Conservation (phyloP, 2,329 filamentous ascomycete species). For the Raffaelea ambrosiae region DNA sequence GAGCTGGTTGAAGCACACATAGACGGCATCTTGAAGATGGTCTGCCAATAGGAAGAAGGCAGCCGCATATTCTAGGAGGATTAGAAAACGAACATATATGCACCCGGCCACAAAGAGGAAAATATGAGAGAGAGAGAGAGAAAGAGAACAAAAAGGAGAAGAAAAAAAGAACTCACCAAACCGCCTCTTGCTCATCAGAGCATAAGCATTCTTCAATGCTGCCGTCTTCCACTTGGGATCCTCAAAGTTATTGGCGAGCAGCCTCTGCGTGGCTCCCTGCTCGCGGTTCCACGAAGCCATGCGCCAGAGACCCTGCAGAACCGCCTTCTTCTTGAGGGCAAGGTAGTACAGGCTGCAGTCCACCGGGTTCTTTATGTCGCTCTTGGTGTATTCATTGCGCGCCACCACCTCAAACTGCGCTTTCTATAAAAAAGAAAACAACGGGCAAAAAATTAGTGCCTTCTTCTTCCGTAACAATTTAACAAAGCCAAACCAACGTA, state of each 20-base stretch:
- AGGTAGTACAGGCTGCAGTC: constrained; percentile 90
- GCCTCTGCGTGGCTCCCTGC: constrained; percentile 67
- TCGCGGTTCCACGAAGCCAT: constrained; percentile 88
- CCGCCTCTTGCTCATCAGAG: constrained; percentile 78
- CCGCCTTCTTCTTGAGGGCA: constrained; percentile 80
- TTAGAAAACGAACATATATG: background rate
- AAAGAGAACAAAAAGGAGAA: background rate
- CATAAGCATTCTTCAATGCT: constrained; percentile 93
- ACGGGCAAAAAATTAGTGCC: constrained; percentile 4
- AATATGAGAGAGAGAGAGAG: background rate
- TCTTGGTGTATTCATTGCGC: constrained; percentile 85
- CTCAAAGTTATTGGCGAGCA: constrained; percentile 85
- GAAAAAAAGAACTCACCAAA: constrained; percentile 50
- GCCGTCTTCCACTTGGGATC: constrained; percentile 81
- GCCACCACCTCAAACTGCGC: constrained; percentile 84
- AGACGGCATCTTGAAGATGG: constrained; percentile 74
- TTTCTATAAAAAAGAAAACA: constrained; percentile 36
- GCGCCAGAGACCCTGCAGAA: constrained; percentile 86
- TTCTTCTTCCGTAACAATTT: background rate
- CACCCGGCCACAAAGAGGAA: too few relatives aligned
- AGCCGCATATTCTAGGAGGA: constrained; percentile 69
- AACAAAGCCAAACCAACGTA: constrained; percentile 32
- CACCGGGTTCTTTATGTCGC: constrained; percentile 78
- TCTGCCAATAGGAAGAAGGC: constrained; percentile 92
- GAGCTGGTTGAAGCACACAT: constrained; percentile 78